A percentile compares a stretch with the other conserved stretches of the same genome.
Evolutionary conservation across 495 filamentous ascomycete species (phyloP).

Genomic region (Choiromyces venosus): DNA sequence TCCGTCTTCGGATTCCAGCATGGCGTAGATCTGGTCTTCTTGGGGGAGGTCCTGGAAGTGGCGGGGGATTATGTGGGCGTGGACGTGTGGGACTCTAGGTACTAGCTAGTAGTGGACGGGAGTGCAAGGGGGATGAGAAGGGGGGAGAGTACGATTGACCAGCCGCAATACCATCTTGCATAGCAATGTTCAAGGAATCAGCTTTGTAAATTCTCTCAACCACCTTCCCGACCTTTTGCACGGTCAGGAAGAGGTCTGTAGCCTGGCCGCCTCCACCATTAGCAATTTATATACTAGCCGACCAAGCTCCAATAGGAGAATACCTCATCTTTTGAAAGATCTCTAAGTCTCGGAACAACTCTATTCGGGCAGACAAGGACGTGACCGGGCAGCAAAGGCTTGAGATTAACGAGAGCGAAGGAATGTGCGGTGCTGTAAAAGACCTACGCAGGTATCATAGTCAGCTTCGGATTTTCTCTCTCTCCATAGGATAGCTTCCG

Average conservation of each 20-base stretch:
- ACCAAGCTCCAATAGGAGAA: neutral
- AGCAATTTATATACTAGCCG: neutral
- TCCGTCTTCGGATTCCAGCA: slow-evolving; percentile 78
- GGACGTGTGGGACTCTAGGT: slow-evolving; percentile 73
- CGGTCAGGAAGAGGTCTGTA: slow-evolving; percentile 75
- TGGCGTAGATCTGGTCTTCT: slow-evolving; percentile 63
- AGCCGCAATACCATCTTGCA: slow-evolving; percentile 83
- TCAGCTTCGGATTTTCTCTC: slow-evolving; percentile 1
- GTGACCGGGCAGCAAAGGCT: slow-evolving; percentile 89
- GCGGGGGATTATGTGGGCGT: slow-evolving; percentile 88
- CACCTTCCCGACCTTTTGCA: slow-evolving; percentile 58
- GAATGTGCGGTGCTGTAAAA: slow-evolving; percentile 74
- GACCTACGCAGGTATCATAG: slow-evolving; percentile 51
- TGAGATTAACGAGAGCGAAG: slow-evolving; percentile 88
- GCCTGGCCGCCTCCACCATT: slow-evolving; percentile 42
- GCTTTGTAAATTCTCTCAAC: slow-evolving; percentile 43
- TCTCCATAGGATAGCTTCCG: neutral
- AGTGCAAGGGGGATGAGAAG: neutral
- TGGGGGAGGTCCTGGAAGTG: slow-evolving; percentile 52
- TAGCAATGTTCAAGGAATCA: slow-evolving; percentile 77
- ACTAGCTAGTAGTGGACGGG: neutral
- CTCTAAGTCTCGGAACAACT: slow-evolving; percentile 63
- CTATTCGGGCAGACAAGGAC: slow-evolving; percentile 70
- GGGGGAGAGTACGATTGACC: slow-evolving; percentile 58
- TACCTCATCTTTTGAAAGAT: slow-evolving; percentile 64